These are phyloP conservation scores for Rhodofomes roseus DNA, from an alignment of 1,284 basidiomycete species.

Conservation along the genomic window DNA sequence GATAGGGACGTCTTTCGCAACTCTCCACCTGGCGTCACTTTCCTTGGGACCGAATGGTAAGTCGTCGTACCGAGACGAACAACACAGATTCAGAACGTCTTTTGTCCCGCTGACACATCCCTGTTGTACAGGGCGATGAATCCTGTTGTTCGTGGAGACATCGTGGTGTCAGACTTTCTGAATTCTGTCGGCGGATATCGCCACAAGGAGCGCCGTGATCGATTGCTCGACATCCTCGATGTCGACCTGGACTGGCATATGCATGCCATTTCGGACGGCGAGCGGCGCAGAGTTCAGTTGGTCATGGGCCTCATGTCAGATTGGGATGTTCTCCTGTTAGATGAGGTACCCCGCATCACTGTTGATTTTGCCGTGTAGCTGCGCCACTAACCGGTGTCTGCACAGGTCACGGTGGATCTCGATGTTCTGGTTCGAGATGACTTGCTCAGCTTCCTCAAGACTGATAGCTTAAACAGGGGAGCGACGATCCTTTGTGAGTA, in stretches of 20 bases:
- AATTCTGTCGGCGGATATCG: slow-evolving; percentile 96
- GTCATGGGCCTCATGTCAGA: slow-evolving; percentile 96
- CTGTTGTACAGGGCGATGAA: slow-evolving; percentile 80
- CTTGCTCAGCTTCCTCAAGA: slow-evolving; percentile 82
- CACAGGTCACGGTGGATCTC: slow-evolving; percentile 93
- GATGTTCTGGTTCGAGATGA: slow-evolving; percentile 95
- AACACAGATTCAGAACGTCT: background rate
- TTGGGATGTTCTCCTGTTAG: slow-evolving; percentile 92
- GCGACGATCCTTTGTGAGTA: slow-evolving; percentile 88
- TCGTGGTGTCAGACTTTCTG: slow-evolving; percentile 85
- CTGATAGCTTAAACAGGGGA: slow-evolving; percentile 77
- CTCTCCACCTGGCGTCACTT: slow-evolving; percentile 75
- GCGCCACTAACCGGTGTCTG: background rate
- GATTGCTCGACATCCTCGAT: slow-evolving; percentile 87
- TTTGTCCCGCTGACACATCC: background rate
- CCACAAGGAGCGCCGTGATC: slow-evolving; percentile 86
- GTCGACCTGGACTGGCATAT: slow-evolving; percentile 93
- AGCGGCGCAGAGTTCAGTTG: slow-evolving; percentile 90
- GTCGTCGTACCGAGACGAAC: slow-evolving; percentile 19
- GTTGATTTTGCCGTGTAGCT: background rate
- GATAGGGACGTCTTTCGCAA: slow-evolving; percentile 83
- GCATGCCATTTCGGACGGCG: slow-evolving; percentile 94
- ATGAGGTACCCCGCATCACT: slow-evolving; percentile 61
- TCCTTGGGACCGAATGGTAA: slow-evolving; percentile 89
- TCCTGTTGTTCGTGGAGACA: slow-evolving; percentile 91